Evolutionary conservation across 441 rosid genomes (phyloP).

Genomic region (Syzygium malaccense): DNA sequence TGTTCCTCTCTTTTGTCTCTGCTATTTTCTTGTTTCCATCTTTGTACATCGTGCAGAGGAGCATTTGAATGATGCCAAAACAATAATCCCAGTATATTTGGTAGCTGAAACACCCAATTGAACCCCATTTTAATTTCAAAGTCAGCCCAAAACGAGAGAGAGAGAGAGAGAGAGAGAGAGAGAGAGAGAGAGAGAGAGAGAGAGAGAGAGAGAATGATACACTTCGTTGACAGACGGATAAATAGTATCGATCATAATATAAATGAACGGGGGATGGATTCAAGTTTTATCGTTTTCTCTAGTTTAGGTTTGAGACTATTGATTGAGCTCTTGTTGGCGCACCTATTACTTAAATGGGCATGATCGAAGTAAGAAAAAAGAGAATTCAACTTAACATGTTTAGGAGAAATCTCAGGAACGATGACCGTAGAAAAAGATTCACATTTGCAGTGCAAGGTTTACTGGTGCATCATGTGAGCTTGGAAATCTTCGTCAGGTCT

Average conservation of each 20-base stretch:
- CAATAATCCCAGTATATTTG: constrained; percentile 56
- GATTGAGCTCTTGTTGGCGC: too few relatives aligned
- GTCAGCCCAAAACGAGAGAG: background rate
- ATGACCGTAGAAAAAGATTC: background rate
- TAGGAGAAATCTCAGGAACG: background rate
- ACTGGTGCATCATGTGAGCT: background rate
- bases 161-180: too few relatives aligned
- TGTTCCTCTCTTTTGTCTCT: background rate
- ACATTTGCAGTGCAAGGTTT: background rate
- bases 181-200: too few relatives aligned
- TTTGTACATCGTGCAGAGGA: constrained; percentile 45
- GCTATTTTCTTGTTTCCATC: constrained; percentile 7
- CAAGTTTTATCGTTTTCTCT: too few relatives aligned
- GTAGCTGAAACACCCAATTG: constrained; percentile 27
- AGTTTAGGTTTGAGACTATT: too few relatives aligned
- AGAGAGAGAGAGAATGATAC: background rate
- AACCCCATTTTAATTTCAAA: too few relatives aligned
- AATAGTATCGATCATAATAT: too few relatives aligned
- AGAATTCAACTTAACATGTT: background rate
- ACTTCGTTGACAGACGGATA: background rate
- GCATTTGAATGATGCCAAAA: constrained; percentile 60
- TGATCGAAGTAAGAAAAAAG: background rate
- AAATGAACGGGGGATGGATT: too few relatives aligned
- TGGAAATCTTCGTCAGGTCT: background rate
- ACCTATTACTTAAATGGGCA: too few relatives aligned